Base-by-base conservation (phyloP, 2,329 filamentous ascomycete species). In the Calcarisporium arbuscula region DNA sequence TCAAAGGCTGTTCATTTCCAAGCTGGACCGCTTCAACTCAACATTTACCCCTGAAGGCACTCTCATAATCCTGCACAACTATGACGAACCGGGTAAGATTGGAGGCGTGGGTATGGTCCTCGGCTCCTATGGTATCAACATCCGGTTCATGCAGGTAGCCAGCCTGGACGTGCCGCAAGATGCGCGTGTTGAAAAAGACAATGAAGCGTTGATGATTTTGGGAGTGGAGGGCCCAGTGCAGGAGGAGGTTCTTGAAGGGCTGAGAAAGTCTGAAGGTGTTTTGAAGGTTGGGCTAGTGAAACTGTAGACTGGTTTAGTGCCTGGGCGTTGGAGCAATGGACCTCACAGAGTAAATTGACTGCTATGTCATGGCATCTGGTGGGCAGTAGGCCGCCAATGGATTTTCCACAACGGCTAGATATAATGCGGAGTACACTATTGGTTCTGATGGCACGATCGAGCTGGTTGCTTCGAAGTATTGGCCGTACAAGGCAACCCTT, bases 141-240 rank as follows among this genome's bases (percentile, higher is more conserved):
- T 90, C 54, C 74, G 73, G 29, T 88, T 81, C 53, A 92, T 90
- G 85, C 80, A 76, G 51, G 85, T 89, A 3, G 73, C 72, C 4
- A 65, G 67, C 12, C 54, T 83, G 42, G 67, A 56, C 38, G 36
- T 40, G 17, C 12, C 8, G 16, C 44, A 47, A n/a, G n/a, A n/a
- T 83, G 42, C 67, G 56, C 38, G 36, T 40, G 17, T 8, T 6
- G 16, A 44, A 47, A 41, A 38, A 12, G 38, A 57, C 31, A 76
- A 79, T 28, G 85, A 90, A 60, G 85, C 85, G 8, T 59, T 90
- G 45, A 90, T 90, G 85, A 89, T 90, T 47, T 47, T 90, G 32
- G 82, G 85, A 1, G 77, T 90, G 8, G 79, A 83, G 49, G 73
- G 75, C 3, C 66, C 70, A 4, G 77, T 88, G 14, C 71, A 69